Conservation (phyloP, 2,329 filamentous ascomycete species). For the Rhytidhysteron rufulum region DNA sequence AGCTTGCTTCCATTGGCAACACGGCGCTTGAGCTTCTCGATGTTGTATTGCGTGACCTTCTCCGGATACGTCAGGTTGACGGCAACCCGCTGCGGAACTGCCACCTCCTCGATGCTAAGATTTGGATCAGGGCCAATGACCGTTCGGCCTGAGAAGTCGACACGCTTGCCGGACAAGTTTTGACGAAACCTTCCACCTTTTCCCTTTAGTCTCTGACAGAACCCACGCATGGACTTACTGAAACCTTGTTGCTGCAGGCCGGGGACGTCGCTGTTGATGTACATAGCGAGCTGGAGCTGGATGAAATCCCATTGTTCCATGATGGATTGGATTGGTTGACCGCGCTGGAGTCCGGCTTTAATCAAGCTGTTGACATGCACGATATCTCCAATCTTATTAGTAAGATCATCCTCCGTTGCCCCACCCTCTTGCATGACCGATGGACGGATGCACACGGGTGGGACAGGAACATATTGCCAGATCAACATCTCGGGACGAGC, state of each 20-base stretch:
- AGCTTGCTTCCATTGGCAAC: conserved; percentile 71
- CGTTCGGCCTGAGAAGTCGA: conserved; percentile 95
- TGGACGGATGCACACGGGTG: conserved; percentile 88
- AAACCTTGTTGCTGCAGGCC: conserved; percentile 85
- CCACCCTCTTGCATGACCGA: conserved; percentile 91
- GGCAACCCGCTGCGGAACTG: conserved; percentile 85
- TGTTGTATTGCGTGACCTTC: conserved; percentile 78
- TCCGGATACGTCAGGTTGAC: conserved; percentile 97
- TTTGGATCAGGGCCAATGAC: conserved; percentile 98
- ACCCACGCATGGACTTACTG: conserved; percentile 84
- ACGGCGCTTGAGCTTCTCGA: conserved; percentile 71
- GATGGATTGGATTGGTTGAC: conserved; percentile 79
- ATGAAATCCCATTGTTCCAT: conserved; percentile 99
- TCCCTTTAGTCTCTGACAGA: conserved; percentile 92
- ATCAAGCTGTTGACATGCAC: conserved; percentile 88
- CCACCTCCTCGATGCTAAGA: conserved; percentile 86
- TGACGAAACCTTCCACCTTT: conserved; percentile 97
- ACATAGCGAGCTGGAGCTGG: conserved; percentile 92
- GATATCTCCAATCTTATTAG: conserved; percentile 94
- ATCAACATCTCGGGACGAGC: conserved; percentile 94
- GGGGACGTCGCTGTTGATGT: conserved; percentile 95
- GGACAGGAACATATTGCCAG: conserved; percentile 93
- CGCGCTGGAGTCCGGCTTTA: conserved; percentile 74
- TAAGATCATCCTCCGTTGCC: conserved; percentile 94
- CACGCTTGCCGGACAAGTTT: conserved; percentile 95